Evolutionary conservation across 2,329 filamentous ascomycete genomes (phyloP).

Genomic region (Apiospora aurea): DNA sequence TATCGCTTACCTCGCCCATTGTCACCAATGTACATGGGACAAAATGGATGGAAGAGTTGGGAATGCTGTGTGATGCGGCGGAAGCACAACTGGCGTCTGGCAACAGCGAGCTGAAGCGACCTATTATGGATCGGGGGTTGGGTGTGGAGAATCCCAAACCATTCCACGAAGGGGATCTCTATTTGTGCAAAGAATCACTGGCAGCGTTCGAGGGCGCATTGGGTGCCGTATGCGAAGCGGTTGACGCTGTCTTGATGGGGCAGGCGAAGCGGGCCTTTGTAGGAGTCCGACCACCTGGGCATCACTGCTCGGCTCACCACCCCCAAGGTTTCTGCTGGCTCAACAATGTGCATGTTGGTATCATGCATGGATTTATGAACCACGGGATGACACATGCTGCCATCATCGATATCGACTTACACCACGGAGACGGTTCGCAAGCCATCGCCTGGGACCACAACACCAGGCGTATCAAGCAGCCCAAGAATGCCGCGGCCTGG

Average conservation of each 20-base stretch:
- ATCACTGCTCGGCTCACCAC: conserved; percentile 89
- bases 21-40: conserved; percentile 91
- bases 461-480: conserved; percentile 65
- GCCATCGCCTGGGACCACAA: conserved; percentile 93
- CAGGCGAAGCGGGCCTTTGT: conserved; percentile 84
- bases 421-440: conserved; percentile 96
- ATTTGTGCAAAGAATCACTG: conserved; percentile 85
- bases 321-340: conserved; percentile 98
- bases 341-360: conserved; percentile 97
- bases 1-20: conserved; percentile 75
- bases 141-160: conserved; percentile 57
- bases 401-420: conserved; percentile 90
- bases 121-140: conserved; percentile 63
- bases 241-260: conserved; percentile 79
- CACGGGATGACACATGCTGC: conserved; percentile 93
- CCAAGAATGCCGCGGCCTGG: conserved; percentile 76
- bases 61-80: conserved; percentile 82
- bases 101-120: conserved; percentile 75
- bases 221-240: conserved; percentile 90
- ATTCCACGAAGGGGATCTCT: conserved; percentile 89
- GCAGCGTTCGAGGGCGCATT: conserved; percentile 89
- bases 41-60: conserved; percentile 93
- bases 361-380: conserved; percentile 84
- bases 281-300: conserved; percentile 89
- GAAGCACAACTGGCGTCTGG: conserved; percentile 80